These are phyloP conservation scores for Chrysoporthe deuterocubensis DNA, from an alignment of 2,329 filamentous ascomycete genomes.

Conservation along the genomic window DNA sequence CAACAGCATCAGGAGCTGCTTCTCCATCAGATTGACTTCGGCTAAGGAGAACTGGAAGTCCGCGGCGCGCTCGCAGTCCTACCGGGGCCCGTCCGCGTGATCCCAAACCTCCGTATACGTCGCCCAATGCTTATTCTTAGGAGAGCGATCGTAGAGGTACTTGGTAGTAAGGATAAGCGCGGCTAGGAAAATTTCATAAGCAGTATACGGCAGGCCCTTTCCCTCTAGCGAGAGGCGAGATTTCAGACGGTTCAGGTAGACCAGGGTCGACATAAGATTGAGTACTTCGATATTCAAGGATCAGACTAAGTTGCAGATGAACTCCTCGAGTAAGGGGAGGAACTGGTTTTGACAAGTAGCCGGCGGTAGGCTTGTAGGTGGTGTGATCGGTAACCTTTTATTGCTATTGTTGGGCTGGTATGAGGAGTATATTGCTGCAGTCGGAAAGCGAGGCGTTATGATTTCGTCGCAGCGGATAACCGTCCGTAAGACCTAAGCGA, in stretches of 20 bases:
- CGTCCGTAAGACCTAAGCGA: conserved; percentile 73
- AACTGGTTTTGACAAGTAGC: conserved; percentile 52
- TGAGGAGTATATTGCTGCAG: conserved; percentile 27
- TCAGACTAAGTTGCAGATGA: conserved; percentile 89
- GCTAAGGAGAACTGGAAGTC: conserved; percentile 90
- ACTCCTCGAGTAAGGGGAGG: conserved; percentile 83
- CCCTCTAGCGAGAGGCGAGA: conserved; percentile 88
- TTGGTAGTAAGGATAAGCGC: conserved; percentile 87
- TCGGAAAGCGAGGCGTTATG: conserved; percentile 53
- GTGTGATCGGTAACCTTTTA: conserved; percentile 50
- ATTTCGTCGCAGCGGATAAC: conserved; percentile 79
- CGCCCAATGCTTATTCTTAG: conserved; percentile 99
- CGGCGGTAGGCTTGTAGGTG: conserved; percentile 53
- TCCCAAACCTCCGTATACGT: conserved; percentile 76
- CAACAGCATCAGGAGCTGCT: conserved; percentile 91
- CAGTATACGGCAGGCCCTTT: conserved; percentile 94
- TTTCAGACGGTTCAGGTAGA: conserved; percentile 87
- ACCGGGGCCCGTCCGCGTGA: conserved; percentile 10
- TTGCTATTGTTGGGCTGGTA: conserved; percentile 28
- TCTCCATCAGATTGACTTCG: conserved; percentile 99
- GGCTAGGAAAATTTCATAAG: conserved; percentile 96
- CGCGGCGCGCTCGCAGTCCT: conserved; percentile 41
- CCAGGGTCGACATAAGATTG: conserved; percentile 94
- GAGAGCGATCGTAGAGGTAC: conserved; percentile 97
- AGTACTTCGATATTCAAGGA: conserved; percentile 96